These are phyloP conservation scores for Grosmannia huntii DNA, from an alignment of 2,329 filamentous ascomycete species.

Conservation along the genomic window DNA sequence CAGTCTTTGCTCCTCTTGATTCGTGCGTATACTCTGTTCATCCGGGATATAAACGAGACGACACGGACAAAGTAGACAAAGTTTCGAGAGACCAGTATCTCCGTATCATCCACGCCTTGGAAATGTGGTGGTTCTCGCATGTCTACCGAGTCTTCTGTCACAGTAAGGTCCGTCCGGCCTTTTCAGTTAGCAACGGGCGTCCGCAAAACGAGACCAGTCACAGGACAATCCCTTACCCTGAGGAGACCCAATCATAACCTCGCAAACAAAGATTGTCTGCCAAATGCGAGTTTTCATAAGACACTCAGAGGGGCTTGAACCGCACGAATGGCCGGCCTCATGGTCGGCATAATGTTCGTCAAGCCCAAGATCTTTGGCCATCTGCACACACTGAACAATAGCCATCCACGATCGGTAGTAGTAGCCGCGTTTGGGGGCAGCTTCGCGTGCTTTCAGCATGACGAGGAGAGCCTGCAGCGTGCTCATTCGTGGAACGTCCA, in stretches of 20 bases:
- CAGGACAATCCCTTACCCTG: conserved; percentile 51
- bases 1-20: conserved; percentile 62
- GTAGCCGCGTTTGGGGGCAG: conserved; percentile 84
- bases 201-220: background rate
- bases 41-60: conserved; percentile 63
- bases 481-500: conserved; percentile 80
- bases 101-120: conserved; percentile 57
- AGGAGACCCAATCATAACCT: conserved; percentile 85
- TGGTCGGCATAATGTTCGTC: conserved; percentile 79
- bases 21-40: conserved; percentile 62
- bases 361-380: conserved; percentile 83
- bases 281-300: conserved; percentile 75
- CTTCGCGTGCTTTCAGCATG: conserved; percentile 80
- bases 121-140: conserved; percentile 52
- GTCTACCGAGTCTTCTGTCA: conserved; percentile 65
- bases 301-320: conserved; percentile 59
- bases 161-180: conserved; percentile 69
- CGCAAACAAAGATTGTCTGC: conserved; percentile 76
- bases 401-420: conserved; percentile 98
- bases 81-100: conserved; percentile 68
- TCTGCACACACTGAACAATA: conserved; percentile 79
- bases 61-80: conserved; percentile 71
- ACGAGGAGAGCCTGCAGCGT: conserved; percentile 85
- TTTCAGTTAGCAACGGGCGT: background rate
- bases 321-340: conserved; percentile 57